Percentiles rank a stretch among this genome's conserved stretches.
Conservation (phyloP, 352 stramenopile genomes). For the Phytophthora macrochlamydospora region DNA sequence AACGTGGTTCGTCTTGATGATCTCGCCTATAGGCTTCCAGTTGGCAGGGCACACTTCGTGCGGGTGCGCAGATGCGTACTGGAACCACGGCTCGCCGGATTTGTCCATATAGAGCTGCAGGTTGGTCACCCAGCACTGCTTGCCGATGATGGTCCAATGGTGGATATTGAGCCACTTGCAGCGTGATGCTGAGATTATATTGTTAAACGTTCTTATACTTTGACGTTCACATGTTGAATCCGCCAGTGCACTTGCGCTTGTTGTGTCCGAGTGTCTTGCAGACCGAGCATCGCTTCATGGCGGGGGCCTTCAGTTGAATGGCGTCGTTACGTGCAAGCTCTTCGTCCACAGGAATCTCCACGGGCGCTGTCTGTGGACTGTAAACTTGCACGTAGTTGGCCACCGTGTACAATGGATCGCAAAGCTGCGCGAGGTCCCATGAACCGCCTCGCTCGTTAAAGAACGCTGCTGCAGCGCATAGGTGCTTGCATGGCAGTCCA, state of each 20-base stretch:
- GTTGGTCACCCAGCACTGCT: too few species aligned
- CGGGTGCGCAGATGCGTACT: conserved; percentile 39
- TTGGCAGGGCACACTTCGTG: conserved; percentile 88
- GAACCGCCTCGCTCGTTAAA: conserved; percentile 44
- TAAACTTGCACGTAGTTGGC: conserved; percentile 39
- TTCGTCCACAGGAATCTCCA: conserved; percentile 50
- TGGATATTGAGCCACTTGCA: too few species aligned
- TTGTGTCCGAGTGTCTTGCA: conserved; percentile 55
- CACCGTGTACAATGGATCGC: conserved; percentile 37
- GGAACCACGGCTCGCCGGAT: too few species aligned
- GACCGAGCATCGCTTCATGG: conserved; percentile 41
- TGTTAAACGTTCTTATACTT: too few species aligned
- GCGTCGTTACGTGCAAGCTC: conserved; percentile 46
- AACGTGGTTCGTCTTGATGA: conserved; percentile 86
- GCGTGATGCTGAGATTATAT: too few species aligned
- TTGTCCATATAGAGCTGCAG: too few species aligned
- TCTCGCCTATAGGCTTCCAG: conserved; percentile 84
- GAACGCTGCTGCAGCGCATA: conserved; percentile 37
- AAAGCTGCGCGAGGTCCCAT: conserved; percentile 43
- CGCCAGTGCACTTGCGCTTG: conserved; percentile 38
- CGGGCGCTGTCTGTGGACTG: conserved; percentile 26
- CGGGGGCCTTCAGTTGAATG: conserved; percentile 39
- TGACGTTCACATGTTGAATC: neutral
- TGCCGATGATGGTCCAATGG: too few species aligned
- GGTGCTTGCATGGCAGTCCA: conserved; percentile 46